These are phyloP conservation scores for Vanilla planifolia DNA, from an alignment of 106 monocot genomes.

Conservation along the genomic window DNA sequence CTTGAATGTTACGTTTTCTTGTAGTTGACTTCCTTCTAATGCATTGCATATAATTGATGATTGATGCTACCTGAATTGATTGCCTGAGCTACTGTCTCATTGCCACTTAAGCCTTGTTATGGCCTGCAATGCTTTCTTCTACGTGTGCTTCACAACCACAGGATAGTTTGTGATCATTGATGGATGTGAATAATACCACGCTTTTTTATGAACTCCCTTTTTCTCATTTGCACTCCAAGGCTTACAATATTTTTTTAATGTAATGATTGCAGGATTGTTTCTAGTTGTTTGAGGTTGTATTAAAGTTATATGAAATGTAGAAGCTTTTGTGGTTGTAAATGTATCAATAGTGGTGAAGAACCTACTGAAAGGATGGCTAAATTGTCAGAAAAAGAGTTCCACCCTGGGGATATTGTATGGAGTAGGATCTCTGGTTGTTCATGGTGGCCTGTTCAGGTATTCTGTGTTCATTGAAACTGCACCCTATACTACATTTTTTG, in stretches of 20 bases:
- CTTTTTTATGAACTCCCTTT: not conserved
- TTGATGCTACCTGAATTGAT: no score
- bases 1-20: not conserved
- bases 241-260: not conserved
- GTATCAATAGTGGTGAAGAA: not conserved
- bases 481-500: not conserved
- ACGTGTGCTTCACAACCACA: not conserved
- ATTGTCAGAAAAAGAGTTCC: not conserved
- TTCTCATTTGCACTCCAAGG: not conserved
- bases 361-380: constrained; percentile 4
- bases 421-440: not conserved
- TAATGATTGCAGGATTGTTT: not conserved
- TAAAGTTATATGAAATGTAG: not conserved
- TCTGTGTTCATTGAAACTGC: not conserved
- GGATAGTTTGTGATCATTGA: no score
- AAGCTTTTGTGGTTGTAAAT: not conserved
- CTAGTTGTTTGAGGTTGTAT: not conserved
- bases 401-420: constrained; percentile 1
- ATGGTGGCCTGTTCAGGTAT: constrained; percentile 11
- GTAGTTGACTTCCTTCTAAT: not conserved
- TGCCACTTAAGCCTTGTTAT: not conserved
- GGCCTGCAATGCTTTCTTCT: not conserved
- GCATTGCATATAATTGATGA: not conserved
- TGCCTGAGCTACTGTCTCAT: not conserved
- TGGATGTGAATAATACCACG: not conserved